Evolutionary conservation across 192 early-diverging fungal species (phyloP).

Genomic region (Podila epigama): DNA sequence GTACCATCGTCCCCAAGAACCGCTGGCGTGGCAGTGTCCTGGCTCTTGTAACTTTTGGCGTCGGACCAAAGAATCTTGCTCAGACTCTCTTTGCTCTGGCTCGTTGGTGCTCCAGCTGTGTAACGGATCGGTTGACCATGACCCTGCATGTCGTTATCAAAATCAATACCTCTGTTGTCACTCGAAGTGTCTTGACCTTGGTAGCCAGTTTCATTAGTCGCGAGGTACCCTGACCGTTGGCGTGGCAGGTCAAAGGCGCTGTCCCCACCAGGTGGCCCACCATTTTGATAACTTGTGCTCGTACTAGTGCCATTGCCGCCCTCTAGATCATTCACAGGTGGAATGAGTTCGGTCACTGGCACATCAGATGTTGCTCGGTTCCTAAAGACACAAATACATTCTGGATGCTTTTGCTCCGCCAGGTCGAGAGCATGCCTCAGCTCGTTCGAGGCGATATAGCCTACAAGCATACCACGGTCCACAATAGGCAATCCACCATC

Average conservation of each 20-base stretch:
- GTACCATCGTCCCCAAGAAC: background rate
- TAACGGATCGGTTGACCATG: slow-evolving; percentile 17
- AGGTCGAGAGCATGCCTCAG: slow-evolving; percentile 74
- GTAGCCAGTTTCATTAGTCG: background rate
- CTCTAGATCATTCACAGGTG: slow-evolving; percentile 22
- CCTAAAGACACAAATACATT: slow-evolving; percentile 60
- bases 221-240: background rate
- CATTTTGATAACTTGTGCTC: too few species aligned
- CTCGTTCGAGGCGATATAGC: slow-evolving; percentile 85
- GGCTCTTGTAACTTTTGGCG: slow-evolving; percentile 10
- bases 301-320: background rate
- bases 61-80: background rate
- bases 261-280: too few species aligned
- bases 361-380: slow-evolving; percentile 49
- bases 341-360: slow-evolving; percentile 54
- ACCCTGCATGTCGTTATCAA: slow-evolving; percentile 38
- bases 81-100: background rate
- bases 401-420: slow-evolving; percentile 47
- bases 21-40: background rate
- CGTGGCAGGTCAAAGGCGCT: background rate
- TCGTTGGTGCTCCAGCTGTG: background rate
- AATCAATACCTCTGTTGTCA: slow-evolving; percentile 3
- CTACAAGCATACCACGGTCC: slow-evolving; percentile 65
- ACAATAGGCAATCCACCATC: slow-evolving; percentile 83
- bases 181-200: background rate